Evolutionary conservation across 2,329 filamentous ascomycete species (phyloP).

Genomic region (Pseudogymnoascus sp.): DNA sequence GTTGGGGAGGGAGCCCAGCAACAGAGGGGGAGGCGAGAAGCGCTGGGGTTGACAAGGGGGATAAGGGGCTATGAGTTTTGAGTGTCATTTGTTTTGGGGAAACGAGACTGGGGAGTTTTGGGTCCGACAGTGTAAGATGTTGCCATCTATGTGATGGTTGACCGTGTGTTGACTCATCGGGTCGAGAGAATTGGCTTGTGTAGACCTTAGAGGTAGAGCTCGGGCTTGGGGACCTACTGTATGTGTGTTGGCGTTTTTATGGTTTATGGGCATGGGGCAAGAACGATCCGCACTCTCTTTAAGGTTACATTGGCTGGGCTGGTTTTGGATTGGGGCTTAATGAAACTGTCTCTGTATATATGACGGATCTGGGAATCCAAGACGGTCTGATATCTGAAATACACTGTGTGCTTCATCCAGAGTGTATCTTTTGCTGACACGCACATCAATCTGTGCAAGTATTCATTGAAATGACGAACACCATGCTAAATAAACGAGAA

Average conservation of each 20-base stretch:
- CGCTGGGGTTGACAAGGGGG: background rate
- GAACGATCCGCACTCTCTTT: background rate
- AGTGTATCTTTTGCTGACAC: background rate
- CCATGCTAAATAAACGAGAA: background rate
- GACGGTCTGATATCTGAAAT: background rate
- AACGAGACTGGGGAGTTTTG: slow-evolving; percentile 1
- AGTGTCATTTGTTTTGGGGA: slow-evolving; percentile 4
- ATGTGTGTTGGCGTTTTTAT: slow-evolving; percentile 7
- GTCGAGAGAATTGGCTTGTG: slow-evolving; percentile 4
- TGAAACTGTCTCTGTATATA: slow-evolving; percentile 6
- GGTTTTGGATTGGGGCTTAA: background rate
- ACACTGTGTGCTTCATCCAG: background rate
- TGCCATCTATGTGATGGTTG: slow-evolving; percentile 12
- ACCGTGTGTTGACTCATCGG: slow-evolving; percentile 14
- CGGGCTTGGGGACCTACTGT: slow-evolving; percentile 8
- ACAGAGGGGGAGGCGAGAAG: slow-evolving; percentile 5
- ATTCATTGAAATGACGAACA: background rate
- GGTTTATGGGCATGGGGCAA: background rate
- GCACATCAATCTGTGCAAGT: background rate
- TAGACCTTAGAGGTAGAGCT: slow-evolving; percentile 16
- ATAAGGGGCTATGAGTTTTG: background rate
- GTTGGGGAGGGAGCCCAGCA: slow-evolving; percentile 31
- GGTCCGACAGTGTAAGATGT: background rate
- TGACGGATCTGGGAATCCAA: background rate
- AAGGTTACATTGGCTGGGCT: background rate